Percentiles rank a stretch among this genome's conserved stretches.
These are phyloP conservation scores for Populus tremula DNA, from an alignment of 345 rosid genomes.

Conservation along the genomic window DNA sequence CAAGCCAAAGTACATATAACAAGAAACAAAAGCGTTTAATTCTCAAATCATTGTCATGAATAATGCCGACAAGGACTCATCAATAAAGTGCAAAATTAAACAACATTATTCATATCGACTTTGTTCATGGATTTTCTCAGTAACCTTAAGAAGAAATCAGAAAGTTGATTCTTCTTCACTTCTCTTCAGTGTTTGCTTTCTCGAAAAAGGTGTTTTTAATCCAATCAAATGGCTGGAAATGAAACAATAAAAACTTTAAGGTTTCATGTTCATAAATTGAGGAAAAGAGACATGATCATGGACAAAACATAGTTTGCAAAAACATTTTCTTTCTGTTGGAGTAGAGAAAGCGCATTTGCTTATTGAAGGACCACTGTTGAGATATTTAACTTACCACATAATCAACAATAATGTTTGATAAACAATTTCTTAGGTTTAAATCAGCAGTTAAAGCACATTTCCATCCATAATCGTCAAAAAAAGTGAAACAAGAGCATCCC, in stretches of 20 bases:
- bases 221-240: slow-evolving; percentile 82
- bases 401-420: no score
- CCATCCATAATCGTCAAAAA: no score
- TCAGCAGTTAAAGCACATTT: no score
- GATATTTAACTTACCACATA: no score
- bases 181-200: slow-evolving; percentile 45
- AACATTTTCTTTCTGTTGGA: no score
- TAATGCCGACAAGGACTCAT: slow-evolving; percentile 19
- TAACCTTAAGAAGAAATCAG: slow-evolving; percentile 15
- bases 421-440: no score
- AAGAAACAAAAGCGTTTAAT: background rate
- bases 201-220: slow-evolving; percentile 80
- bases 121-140: slow-evolving; percentile 11
- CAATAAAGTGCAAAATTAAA: slow-evolving; percentile 7
- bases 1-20: background rate
- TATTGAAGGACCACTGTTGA: no score
- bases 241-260: background rate
- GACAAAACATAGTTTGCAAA: background rate
- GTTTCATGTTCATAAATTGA: background rate
- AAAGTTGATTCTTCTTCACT: slow-evolving; percentile 32
- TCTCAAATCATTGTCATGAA: background rate
- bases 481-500: no score
- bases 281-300: background rate
- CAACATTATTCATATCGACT: slow-evolving; percentile 26
- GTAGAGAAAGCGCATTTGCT: no score